A percentile compares a stretch with the other conserved stretches of the same genome.
These are phyloP conservation scores for Ochromonas danica DNA, from an alignment of 108 stramenopile genomes.

Conservation along the genomic window DNA sequence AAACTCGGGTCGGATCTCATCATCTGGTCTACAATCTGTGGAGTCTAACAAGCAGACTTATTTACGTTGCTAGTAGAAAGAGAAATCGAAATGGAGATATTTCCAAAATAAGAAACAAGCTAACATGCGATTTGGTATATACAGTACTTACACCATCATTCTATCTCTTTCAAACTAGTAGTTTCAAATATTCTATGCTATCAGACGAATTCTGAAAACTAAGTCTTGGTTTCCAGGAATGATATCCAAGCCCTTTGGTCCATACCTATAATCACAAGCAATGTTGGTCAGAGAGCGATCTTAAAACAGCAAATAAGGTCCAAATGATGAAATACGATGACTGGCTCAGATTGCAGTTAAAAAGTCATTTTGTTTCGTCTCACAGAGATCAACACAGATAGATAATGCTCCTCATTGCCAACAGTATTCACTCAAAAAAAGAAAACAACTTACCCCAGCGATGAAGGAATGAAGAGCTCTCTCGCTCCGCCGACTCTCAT, in stretches of 20 bases:
- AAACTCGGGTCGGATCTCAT: too few species aligned
- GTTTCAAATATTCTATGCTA: too few species aligned
- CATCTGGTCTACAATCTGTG: too few species aligned
- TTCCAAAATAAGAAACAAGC: too few species aligned
- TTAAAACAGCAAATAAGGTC: not conserved
- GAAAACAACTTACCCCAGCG: conserved; percentile 36
- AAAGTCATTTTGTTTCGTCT: not conserved
- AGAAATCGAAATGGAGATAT: too few species aligned
- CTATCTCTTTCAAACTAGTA: too few species aligned
- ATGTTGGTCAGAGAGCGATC: not conserved
- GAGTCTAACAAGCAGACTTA: too few species aligned
- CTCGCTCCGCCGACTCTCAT: conserved; percentile 50
- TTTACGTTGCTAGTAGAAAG: too few species aligned
- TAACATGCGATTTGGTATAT: too few species aligned
- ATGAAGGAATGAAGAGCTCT: conserved; percentile 44
- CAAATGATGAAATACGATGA: not conserved
- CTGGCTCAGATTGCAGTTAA: not conserved
- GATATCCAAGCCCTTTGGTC: conserved; percentile 36
- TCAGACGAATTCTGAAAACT: conserved; percentile 41
- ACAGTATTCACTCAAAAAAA: not conserved
- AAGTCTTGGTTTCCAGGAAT: conserved; percentile 48
- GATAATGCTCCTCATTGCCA: not conserved
- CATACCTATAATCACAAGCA: conserved; percentile 26
- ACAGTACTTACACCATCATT: too few species aligned
- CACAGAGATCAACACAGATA: too few species aligned